Evolutionary conservation across 768 basidiomycete genomes (phyloP), one percentile per base, ranked within the genome.

Genomic region (Macrolepiota fuliginosa): DNA sequence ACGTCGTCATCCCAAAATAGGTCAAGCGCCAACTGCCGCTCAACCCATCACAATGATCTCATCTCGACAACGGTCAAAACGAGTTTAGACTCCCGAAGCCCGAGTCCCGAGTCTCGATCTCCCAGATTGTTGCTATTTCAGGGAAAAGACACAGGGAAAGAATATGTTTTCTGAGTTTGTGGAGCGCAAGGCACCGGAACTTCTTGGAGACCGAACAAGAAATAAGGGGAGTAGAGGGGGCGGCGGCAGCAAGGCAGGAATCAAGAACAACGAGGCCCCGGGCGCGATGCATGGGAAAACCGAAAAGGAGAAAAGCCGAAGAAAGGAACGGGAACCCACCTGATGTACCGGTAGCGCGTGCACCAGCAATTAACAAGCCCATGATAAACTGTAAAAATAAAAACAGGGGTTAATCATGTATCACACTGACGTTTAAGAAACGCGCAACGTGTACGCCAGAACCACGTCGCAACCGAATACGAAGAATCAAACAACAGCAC

Each of bases 351-450:
- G 89, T 92, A 12, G 90, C 88, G 68, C 90, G 82, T 45, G 90
- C 86, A n/a, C 90, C 90, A 35, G 90, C 90, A 59, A 90, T 87
- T 59, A 92, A 77, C 15, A 92, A 75, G 35, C 91, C 90, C 87
- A 91, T 91, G 62, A 90, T 88, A 71, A 92, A 91, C 89, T 91
- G 66, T 45, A 68, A 50, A 66, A 47, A 69, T 62, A 64, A 56
- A 56, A 65, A 54, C 32, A 61, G 61, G 54, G 63, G 64, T 67
- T 65, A 57, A 22, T 37, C 32, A 57, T 57, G 47, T 29, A 42
- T 56, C 25, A 39, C 37, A 45, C 42, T 62, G 56, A 57, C 62
- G 62, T 57, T 55, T 47, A 45, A 46, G n/a, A 32, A 32, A 35
- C 7, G 52, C 29, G 46, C 37, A 17, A 32, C 15, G 35, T 25